phyloP scores from a whole-genome alignment of 2,329 filamentous ascomycete species.

The Exutisphaerella laricina region DNA sequence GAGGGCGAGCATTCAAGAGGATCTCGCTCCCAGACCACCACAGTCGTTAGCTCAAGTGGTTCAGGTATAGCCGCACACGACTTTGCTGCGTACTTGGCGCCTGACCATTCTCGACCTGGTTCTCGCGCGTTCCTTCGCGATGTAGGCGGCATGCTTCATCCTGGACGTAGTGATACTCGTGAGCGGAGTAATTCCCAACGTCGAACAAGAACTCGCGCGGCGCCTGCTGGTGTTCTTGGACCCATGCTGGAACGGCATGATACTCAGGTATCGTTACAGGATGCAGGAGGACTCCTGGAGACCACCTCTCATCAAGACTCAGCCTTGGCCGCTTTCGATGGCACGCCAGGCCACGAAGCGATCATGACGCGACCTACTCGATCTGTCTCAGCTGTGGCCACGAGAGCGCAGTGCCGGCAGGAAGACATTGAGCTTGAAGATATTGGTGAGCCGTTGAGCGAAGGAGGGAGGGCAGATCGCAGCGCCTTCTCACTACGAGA shows the following conservation, averaged over 20 bases:
- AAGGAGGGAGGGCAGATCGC: conserved; percentile 8
- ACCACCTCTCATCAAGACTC: neutral
- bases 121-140: conserved; percentile 31
- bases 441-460: conserved; percentile 16
- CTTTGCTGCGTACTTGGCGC: conserved; percentile 32
- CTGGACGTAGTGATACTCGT: conserved; percentile 8
- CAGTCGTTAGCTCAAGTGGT: conserved; percentile 57
- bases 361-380: neutral
- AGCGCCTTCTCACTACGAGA: conserved; percentile 13
- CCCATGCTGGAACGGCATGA: conserved; percentile 28
- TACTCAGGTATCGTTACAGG: conserved; percentile 29
- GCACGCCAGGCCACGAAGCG: neutral
- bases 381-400: neutral
- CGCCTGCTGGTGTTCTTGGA: conserved; percentile 26
- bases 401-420: neutral
- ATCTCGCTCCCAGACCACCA: conserved; percentile 42
- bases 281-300: conserved; percentile 29
- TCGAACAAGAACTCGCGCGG: conserved; percentile 7
- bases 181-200: conserved; percentile 7
- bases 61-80: conserved; percentile 36
- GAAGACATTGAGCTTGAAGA: conserved; percentile 21
- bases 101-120: conserved; percentile 22
- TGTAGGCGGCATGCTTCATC: conserved; percentile 28
- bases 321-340: neutral
- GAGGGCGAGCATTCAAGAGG: conserved; percentile 37